These are phyloP conservation scores for Neurospora tetrasperma DNA, from an alignment of 495 filamentous ascomycete species.

Conservation along the genomic window DNA sequence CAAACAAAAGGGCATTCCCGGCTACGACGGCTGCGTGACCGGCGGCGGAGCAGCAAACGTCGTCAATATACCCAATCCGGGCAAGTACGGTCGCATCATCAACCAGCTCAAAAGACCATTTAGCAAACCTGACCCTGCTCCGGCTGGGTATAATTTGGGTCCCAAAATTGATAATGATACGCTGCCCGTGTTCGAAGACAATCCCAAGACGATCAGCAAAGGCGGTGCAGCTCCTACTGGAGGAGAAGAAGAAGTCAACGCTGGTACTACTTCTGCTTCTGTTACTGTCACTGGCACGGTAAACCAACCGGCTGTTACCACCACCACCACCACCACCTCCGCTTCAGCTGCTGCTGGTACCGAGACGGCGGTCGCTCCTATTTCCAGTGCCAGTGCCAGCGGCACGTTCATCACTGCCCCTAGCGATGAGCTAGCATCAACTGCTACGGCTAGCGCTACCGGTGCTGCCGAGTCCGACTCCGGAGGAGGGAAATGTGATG, in stretches of 20 bases:
- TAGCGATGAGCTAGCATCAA: neutral
- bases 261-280: no score
- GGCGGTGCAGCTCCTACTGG: neutral
- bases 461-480: neutral
- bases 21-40: constrained; percentile 12
- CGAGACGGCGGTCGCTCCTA: neutral
- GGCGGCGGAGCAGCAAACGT: constrained; percentile 7
- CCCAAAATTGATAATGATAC: neutral
- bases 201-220: neutral
- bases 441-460: neutral
- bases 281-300: no score
- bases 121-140: neutral
- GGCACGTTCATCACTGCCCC: neutral
- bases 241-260: no score
- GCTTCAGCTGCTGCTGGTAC: neutral
- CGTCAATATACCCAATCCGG: constrained; percentile 23
- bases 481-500: neutral
- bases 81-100: constrained; percentile 14
- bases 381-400: neutral
- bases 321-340: neutral
- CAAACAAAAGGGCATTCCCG: constrained; percentile 7
- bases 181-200: neutral
- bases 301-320: neutral
- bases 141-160: neutral
- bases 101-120: constrained; percentile 14